Base-by-base conservation (phyloP, 2,329 filamentous ascomycete genomes). In the Aaosphaeria arxii region DNA sequence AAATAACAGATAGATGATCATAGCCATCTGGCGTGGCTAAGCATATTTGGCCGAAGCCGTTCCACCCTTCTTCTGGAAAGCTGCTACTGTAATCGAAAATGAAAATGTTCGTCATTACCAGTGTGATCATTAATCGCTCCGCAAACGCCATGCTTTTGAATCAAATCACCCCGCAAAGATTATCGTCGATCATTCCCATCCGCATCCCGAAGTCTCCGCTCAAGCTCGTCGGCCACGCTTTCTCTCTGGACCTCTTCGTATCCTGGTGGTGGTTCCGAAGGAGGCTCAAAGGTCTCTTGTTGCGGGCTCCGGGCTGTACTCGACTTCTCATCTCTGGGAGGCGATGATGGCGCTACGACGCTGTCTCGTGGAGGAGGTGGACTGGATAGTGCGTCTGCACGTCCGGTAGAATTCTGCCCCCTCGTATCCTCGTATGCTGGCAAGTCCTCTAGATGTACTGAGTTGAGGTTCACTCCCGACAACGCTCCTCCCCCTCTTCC, bases 171-270 rank as follows among this genome's bases (percentile, higher is more conserved):
- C 33, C 36, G 24, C 6, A 31, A n/a, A 30, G 30, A 11, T 9
- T 7, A 6, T 43, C 30, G 11, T 44, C 24, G 31, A 17, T 48
- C 50, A 30, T 43, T 42, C 49, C 52, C 36, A 44, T 54, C 56
- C 11, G 52, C 47, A 13, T 56, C 54, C 50, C 70, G 63, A 49
- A 72, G 54, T 51, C 70, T 63, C 53, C 73, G 62, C 63, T 92
- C 88, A 40, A 89, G 77, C 57, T 88, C 88, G 52, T 87, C 81
- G 41, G 86, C 85, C 55, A 91, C 78, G 51, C 87, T 88, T 57
- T 89, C 83, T 64, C 90, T 84, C 70, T 96, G 92, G 30, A 89
- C 88, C 69, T 96, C 90, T 62, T 96, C 91, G 64, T 97, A 97
- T 33, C 85, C 88, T 43, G 92, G 92, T 42, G 92, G 92, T 5